Base-by-base conservation (phyloP, 257 asterid genomes). In the Solanum tacnaense region DNA sequence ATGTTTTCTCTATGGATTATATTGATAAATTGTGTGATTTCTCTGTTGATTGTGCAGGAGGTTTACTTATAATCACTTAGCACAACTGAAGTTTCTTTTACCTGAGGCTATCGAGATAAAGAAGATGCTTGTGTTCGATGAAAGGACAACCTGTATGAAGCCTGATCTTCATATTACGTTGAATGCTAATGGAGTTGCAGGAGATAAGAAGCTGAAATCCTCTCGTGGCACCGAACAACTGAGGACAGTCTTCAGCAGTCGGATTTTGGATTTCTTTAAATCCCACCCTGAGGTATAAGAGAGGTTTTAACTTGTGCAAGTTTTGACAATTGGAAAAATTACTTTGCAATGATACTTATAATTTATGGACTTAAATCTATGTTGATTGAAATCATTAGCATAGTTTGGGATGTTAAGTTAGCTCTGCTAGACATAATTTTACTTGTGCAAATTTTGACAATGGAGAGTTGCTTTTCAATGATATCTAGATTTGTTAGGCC, bases 201-300 rank as follows among this genome's bases (percentile, higher is more conserved):
- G 58, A 46, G 20, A 81, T 31, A 60, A 81, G 39, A 94, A 94
- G 79, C 82, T 88, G 18, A 88, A 92, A 87, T 91, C 94, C 87
- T 91, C 87, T 7, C 89, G 88, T 91, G 89, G 90, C 35, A 90
- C 91, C 88, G 46, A 91, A 86, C 91, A 87, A 70, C 85, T 94
- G 92, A 91, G 98, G 89, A 94, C 94, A 88, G 87, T 93, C n/a
- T 96, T 97, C 35, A 96, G 85, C 25, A 87, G 67, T 44, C 92
- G 98, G 75, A 89, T 97, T 88, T 58, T 93, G 78, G 93, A 94
- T 49, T 96, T 92, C 41, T 88, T 70, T 84, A 92, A 93, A 89
- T 91, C 94, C 76, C 98, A 97, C 85, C 98, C 96, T 20, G 93
- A 92, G 98, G 99, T 97, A 62, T 0, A 93, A 71, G 36, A 2